Conservation (phyloP, 805 yeast species). For the Saturnispora halmiae region DNA sequence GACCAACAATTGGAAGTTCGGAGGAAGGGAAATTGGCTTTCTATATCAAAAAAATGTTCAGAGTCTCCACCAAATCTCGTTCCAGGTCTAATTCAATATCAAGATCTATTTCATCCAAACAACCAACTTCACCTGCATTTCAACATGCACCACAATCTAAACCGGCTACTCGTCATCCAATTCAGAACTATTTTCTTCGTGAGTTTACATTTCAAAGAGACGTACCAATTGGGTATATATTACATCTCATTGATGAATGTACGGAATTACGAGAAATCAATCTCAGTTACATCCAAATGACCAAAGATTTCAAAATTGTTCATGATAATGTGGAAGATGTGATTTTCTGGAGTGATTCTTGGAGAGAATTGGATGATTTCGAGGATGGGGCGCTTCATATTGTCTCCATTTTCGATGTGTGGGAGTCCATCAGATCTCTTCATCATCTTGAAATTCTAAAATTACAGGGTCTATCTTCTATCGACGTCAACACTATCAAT, state of each 20-base stretch:
- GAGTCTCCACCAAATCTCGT: too few relatives aligned
- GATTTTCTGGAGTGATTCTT: conserved; percentile 18
- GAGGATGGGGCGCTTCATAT: conserved; percentile 11
- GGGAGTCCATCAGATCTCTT: conserved; percentile 18
- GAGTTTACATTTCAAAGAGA: conserved; percentile 65
- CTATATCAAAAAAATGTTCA: too few relatives aligned
- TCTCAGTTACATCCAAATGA: conserved; percentile 52
- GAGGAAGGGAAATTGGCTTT: neutral
- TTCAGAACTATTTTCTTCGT: conserved; percentile 47
- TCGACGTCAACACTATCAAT: conserved; percentile 23
- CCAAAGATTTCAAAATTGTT: conserved; percentile 52
- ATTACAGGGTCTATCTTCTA: conserved; percentile 30
- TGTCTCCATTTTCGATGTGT: conserved; percentile 40
- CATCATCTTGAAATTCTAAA: conserved; percentile 17
- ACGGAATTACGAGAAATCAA: conserved; percentile 48
- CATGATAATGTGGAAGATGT: conserved; percentile 29
- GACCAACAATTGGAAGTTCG: neutral
- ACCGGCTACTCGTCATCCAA: conserved; percentile 46
- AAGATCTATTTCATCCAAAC: too few relatives aligned
- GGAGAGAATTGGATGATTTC: conserved; percentile 26
- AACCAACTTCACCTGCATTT: too few relatives aligned
- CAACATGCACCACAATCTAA: too few relatives aligned
- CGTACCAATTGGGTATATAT: conserved; percentile 65
- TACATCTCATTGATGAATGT: conserved; percentile 63
- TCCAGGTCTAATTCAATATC: too few relatives aligned